Evolutionary conservation across 192 early-diverging fungal species (phyloP), one percentile per base, ranked within the genome.

Genomic region (Allomyces javanicus): DNA sequence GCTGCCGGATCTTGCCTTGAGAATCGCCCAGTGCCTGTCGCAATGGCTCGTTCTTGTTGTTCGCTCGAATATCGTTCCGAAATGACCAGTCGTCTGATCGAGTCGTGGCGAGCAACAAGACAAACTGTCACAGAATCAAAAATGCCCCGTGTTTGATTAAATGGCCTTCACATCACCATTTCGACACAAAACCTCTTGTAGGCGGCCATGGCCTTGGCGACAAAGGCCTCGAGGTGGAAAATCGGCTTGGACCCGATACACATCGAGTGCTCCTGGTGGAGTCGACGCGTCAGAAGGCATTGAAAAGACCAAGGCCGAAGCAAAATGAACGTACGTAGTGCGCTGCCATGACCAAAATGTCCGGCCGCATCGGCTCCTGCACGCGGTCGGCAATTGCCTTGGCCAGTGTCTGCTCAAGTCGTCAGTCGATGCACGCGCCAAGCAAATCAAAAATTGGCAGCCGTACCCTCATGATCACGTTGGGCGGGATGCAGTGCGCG

Each of bases 141-240:
- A 40, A 40, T 40, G 33, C 33, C 9, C 4, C 33, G 33, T 40
- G 33, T 40, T 40, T 3, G 33, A 40, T 40, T 3, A 7, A 9
- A 40, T 40, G 4, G 33, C 33, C 7, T 3, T 40, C 33, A 40
- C 33, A 40, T 40, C 33, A 40, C 33, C 33, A 40, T 40, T 58
- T 58, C 17, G 50, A 58, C 50, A 21, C 10, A 21, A 44, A 87
- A 89, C 76, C 83, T 75, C 74, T 91, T 91, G 78, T 94, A 96
- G 10, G 89, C 70, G 45, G 85, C 85, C 93, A 98, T 96, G 64
- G 94, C 82, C 70, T 86, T 86, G 45, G 89, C 90, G 25, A 89
- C 84, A 76, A 92, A 98, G 0, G 92, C 91, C 71, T 98, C 95
- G 26, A 98, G 76, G 71, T 98, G 93, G 67, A 96, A 90, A 24